Evolutionary conservation across 768 basidiomycete genomes (phyloP).

Genomic region (Lactarius vividus): DNA sequence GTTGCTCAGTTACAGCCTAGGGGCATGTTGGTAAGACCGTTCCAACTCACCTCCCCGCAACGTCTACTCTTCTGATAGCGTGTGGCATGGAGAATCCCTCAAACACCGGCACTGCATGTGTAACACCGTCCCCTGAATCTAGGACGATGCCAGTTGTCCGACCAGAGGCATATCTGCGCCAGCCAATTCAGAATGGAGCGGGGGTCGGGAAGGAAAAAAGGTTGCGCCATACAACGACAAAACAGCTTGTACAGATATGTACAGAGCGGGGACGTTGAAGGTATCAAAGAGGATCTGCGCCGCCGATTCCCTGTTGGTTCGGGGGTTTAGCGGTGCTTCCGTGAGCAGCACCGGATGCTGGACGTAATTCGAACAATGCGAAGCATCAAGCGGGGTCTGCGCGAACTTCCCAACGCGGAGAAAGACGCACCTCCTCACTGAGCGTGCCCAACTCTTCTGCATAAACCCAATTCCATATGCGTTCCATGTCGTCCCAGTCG

Average conservation of each 20-base stretch:
- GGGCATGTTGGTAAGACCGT: conserved; percentile 3
- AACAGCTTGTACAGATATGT: conserved; percentile 96
- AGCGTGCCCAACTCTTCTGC: conserved; percentile 92
- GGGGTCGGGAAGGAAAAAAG: not conserved
- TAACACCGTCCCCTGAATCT: conserved; percentile 98
- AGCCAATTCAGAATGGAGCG: conserved; percentile 2
- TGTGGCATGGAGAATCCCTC: conserved; percentile 99
- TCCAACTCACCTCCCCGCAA: conserved; percentile 79
- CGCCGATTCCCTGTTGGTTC: conserved; percentile 92
- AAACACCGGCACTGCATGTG: conserved; percentile 97
- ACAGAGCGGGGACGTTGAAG: conserved; percentile 97
- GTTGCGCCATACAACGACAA: conserved; percentile 74
- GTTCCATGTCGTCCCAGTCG: conserved; percentile 99
- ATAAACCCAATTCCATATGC: conserved; percentile 98
- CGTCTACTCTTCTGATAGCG: conserved; percentile 92
- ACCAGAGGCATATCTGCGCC: conserved; percentile 88
- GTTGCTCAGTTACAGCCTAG: conserved; percentile 18
- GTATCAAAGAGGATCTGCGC: conserved; percentile 99
- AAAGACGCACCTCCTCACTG: conserved; percentile 81
- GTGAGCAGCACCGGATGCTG: conserved; percentile 97
- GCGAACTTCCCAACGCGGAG: conserved; percentile 18
- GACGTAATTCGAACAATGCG: conserved; percentile 24
- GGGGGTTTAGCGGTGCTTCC: conserved; percentile 95
- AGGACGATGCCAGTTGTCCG: conserved; percentile 99
- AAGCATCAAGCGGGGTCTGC: conserved; percentile 16